Conservation (phyloP, 1,284 basidiomycete species). For the Phenoliferia sp. region DNA sequence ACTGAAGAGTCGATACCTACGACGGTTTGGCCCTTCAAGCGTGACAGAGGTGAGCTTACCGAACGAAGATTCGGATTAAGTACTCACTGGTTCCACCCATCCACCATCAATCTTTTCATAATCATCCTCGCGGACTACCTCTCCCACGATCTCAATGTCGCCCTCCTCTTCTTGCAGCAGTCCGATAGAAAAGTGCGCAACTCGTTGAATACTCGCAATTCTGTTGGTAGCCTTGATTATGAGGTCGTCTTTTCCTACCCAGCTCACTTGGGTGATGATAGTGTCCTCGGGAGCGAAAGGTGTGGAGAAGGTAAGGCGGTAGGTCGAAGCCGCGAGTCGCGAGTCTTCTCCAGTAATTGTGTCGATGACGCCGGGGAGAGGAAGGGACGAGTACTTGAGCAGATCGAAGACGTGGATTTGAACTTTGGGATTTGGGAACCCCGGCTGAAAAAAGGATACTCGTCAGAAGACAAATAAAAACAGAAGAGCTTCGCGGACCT, state of each 20-base stretch:
- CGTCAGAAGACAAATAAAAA: neutral
- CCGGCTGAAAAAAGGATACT: conserved; percentile 57
- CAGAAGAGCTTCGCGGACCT: conserved; percentile 42
- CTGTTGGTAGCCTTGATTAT: conserved; percentile 83
- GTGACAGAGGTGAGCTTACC: neutral
- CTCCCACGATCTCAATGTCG: conserved; percentile 46
- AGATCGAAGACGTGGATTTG: conserved; percentile 79
- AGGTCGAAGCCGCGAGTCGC: conserved; percentile 43
- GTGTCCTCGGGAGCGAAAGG: conserved; percentile 51
- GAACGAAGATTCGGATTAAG: neutral
- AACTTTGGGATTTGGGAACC: conserved; percentile 82
- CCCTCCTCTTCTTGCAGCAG: conserved; percentile 24
- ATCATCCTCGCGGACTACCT: conserved; percentile 67
- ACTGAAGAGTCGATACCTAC: conserved; percentile 17
- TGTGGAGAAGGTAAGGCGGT: conserved; percentile 39
- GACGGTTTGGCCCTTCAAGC: conserved; percentile 26
- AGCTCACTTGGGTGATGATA: conserved; percentile 75
- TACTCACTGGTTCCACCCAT: conserved; percentile 70
- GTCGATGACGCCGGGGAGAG: neutral
- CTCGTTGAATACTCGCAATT: conserved; percentile 68
- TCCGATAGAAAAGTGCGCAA: conserved; percentile 66
- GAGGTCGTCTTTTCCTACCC: conserved; percentile 72
- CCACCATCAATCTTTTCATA: conserved; percentile 74
- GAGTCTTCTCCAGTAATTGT: conserved; percentile 1
- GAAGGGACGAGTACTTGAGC: conserved; percentile 18